Conservation (phyloP, 257 asterid species). For the Agastache rugosa region DNA sequence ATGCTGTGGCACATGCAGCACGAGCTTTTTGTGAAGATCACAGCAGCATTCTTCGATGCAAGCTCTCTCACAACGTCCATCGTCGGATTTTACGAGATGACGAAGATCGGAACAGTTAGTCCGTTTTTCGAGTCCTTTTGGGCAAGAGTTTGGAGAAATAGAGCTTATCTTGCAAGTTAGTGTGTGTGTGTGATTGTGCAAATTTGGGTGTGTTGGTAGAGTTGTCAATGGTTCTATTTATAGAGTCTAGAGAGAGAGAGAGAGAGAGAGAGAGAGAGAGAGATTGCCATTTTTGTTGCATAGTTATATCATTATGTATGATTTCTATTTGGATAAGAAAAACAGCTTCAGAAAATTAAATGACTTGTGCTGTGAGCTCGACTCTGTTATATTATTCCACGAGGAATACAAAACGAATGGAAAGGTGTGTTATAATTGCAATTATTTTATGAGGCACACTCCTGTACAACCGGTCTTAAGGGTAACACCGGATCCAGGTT, state of each 20-base stretch:
- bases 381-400: not conserved
- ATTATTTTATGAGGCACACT: too few species aligned
- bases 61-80: slow-evolving; percentile 71
- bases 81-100: too few species aligned
- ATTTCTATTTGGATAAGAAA: slow-evolving; percentile 6
- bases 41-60: slow-evolving; percentile 75
- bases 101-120: too few species aligned
- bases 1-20: slow-evolving; percentile 92
- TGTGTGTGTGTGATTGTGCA: not conserved
- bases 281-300: not conserved
- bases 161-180: too few species aligned
- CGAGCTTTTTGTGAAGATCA: slow-evolving; percentile 81
- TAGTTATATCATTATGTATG: not conserved
- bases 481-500: too few species aligned
- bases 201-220: not conserved
- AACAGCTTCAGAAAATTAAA: not conserved
- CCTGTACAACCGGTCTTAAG: too few species aligned
- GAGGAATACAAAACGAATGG: too few species aligned
- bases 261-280: not conserved
- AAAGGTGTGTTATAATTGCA: too few species aligned
- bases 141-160: too few species aligned
- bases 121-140: too few species aligned
- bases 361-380: not conserved
- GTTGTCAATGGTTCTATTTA: not conserved
- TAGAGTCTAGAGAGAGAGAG: not conserved